Evolutionary conservation across 139 green algal genomes (phyloP), one percentile per base, ranked within the genome.

Genomic region (Desmodesmus armatus): DNA sequence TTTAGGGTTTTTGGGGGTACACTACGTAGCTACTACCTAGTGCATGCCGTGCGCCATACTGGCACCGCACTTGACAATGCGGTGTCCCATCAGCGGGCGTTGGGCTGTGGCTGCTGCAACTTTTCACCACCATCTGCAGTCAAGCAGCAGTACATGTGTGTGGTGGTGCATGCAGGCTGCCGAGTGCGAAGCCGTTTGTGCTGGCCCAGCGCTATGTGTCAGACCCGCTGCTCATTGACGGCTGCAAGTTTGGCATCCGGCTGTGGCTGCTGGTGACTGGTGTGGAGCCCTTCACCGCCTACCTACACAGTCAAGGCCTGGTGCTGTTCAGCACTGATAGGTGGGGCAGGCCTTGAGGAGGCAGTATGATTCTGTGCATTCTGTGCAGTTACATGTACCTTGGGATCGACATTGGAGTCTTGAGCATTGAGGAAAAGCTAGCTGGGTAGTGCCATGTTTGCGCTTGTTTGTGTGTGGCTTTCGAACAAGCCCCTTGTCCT

Each of bases 241-340:
- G 88, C 31, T 85, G 87, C 83, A 94, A 94, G 85, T 94, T 93
- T 87, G 91, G 89, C 39, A 87, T 94, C 43, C 84, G 91, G 19
- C 74, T 93, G 83, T 94, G 89, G 89, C 83, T 92, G 43, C 63
- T 92, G 44, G 87, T 93, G n/a, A 91, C 87, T 27, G 89, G 88
- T 72, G 77, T 70, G 47, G 75, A 84, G 23, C 91, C 91, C 25
- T 83, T 91, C 53, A 76, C 85, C 7, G 84, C 86, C 3, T 92
- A 93, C 84, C 49, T 94, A 37, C 87, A 92, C 80, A 47, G 11
- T 15, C 78, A 86, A 19, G 91, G 91, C 3, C 88, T 94, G 33
- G 88, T 92, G 49, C 88, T 93, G 62, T 94, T 94, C 82, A 85
- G 82, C 77, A 92, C 87, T 23, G 70, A 91, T 60, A 77, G 83